phyloP scores from a whole-genome alignment of 441 rosid species.

The Geranium incanum region DNA sequence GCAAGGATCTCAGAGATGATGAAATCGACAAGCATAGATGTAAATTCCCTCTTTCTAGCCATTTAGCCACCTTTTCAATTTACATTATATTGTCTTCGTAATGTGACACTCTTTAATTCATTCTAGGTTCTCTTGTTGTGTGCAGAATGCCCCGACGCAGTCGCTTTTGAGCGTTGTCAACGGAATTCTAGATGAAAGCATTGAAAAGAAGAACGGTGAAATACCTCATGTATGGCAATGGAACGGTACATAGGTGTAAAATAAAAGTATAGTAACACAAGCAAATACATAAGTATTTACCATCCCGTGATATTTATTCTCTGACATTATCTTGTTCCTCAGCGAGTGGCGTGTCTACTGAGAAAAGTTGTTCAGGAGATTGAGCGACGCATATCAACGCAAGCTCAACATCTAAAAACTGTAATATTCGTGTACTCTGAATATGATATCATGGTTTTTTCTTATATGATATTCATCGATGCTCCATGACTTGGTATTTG shows the following conservation, averaged over 20 bases:
- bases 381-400: slow-evolving; percentile 65
- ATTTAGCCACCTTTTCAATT: no score
- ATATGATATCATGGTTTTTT: slow-evolving; percentile 5
- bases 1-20: slow-evolving; percentile 58
- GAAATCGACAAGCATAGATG: slow-evolving; percentile 68
- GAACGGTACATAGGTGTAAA: slow-evolving; percentile 11
- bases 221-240: slow-evolving; percentile 58
- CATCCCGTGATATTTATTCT: no score
- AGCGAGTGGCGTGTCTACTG: slow-evolving; percentile 52
- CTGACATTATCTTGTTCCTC: slow-evolving; percentile 14
- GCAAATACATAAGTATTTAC: neutral
- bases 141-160: slow-evolving; percentile 67
- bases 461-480: slow-evolving; percentile 16
- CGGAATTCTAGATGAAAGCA: slow-evolving; percentile 60
- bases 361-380: slow-evolving; percentile 58
- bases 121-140: slow-evolving; percentile 11
- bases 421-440: slow-evolving; percentile 34
- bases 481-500: slow-evolving; percentile 24
- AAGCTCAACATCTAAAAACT: slow-evolving; percentile 60
- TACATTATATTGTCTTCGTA: neutral
- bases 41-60: slow-evolving; percentile 19
- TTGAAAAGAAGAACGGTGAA: slow-evolving; percentile 59
- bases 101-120: neutral
- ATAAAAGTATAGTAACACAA: slow-evolving; percentile 1
- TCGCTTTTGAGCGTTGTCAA: slow-evolving; percentile 58